Evolutionary conservation across 73 alveolate genomes (phyloP).

Genomic region (Tetrahymena elliotti): DNA sequence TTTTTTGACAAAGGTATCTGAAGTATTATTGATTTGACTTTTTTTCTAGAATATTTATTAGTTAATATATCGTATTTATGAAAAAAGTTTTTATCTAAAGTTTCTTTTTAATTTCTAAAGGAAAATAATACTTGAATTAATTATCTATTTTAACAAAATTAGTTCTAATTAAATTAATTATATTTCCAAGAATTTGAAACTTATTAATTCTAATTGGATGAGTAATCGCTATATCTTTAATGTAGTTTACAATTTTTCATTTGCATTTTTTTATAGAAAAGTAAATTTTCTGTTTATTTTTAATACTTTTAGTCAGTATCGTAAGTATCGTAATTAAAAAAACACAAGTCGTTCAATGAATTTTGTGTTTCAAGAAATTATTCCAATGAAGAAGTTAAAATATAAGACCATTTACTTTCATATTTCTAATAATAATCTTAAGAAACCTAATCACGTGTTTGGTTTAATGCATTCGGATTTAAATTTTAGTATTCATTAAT

Average conservation of each 20-base stretch:
- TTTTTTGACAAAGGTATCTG: neutral
- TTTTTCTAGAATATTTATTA: neutral
- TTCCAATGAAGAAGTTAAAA: neutral
- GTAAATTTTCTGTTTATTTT: neutral
- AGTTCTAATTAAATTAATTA: too few relatives aligned
- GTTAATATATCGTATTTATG: neutral
- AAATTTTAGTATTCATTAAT: neutral
- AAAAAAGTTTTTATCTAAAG: neutral
- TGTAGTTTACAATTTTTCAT: too few relatives aligned
- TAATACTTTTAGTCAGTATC: too few relatives aligned
- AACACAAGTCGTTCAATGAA: neutral
- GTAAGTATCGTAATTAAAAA: too few relatives aligned
- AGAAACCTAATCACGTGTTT: neutral
- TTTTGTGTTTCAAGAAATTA: too few relatives aligned
- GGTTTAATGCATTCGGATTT: neutral
- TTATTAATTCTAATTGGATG: too few relatives aligned
- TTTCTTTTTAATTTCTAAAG: neutral
- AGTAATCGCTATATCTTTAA: neutral
- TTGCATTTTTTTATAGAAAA: too few relatives aligned
- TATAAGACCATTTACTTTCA: neutral
- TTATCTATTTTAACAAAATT: neutral
- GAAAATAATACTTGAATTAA: neutral
- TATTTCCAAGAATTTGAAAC: too few relatives aligned
- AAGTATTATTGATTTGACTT: neutral
- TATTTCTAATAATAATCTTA: neutral